Evolutionary conservation across 306 rosid genomes (phyloP).

Genomic region (Cajanus cajan): DNA sequence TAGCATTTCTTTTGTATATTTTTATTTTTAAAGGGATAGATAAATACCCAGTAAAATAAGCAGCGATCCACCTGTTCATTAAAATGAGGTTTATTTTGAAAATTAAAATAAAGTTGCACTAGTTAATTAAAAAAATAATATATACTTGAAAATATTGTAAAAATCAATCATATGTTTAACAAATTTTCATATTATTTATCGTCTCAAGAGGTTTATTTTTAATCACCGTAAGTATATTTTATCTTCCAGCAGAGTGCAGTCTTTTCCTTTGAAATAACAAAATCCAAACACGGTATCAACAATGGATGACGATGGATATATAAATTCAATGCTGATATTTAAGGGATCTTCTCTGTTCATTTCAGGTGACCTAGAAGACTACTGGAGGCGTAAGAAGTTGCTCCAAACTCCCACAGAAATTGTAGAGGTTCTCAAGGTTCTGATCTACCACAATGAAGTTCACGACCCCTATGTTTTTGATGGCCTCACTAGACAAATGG

Average conservation of each 20-base stretch:
- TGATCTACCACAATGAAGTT: constrained; percentile 38
- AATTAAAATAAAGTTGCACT: not conserved
- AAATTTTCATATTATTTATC: not conserved
- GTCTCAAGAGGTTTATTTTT: not conserved
- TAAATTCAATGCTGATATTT: not conserved
- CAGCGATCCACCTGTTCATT: not conserved
- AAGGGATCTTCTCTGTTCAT: not conserved
- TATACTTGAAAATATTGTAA: too few relatives aligned
- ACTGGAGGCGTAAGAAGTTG: constrained; percentile 31
- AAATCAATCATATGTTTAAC: not conserved
- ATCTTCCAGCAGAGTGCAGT: not conserved
- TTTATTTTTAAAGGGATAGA: too few relatives aligned
- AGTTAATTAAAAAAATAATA: not conserved
- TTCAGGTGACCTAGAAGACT: constrained; percentile 38
- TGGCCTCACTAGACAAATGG: constrained; percentile 33
- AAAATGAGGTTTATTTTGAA: not conserved
- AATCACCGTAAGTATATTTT: not conserved
- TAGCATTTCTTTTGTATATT: not conserved
- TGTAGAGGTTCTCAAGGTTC: constrained; percentile 40
- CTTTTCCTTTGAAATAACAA: not conserved
- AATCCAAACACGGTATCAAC: not conserved
- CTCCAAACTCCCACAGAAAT: constrained; percentile 49
- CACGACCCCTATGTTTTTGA: constrained; percentile 36
- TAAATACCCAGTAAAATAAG: not conserved
- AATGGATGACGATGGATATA: not conserved